Evolutionary conservation across 495 filamentous ascomycete genomes (phyloP).

Genomic region (Tuber brumale): DNA sequence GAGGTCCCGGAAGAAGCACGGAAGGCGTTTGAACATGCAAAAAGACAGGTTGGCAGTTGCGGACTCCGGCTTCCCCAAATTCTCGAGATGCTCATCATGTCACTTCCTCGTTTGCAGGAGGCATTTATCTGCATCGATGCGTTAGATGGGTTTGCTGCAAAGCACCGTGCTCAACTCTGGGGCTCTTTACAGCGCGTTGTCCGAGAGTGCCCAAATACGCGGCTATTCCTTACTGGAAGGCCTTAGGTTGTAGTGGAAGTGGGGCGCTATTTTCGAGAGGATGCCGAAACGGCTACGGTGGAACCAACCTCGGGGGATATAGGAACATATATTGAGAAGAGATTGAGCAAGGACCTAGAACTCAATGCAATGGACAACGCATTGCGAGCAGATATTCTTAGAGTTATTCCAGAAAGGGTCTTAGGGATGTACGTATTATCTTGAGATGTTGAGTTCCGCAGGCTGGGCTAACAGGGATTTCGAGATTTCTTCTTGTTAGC

Average conservation of each 20-base stretch:
- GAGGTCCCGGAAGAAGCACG: neutral
- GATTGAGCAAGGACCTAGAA: neutral
- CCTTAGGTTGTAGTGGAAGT: no score
- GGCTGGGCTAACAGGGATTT: neutral
- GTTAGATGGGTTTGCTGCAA: neutral
- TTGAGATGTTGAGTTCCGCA: neutral
- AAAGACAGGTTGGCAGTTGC: neutral
- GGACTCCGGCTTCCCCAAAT: neutral
- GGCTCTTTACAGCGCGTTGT: neutral
- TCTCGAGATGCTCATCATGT: neutral
- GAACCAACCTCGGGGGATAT: neutral
- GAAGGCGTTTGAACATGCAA: neutral
- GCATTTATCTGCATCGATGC: neutral
- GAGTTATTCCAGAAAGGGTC: neutral
- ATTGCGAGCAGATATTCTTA: neutral
- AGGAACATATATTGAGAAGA: neutral
- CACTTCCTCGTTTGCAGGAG: neutral
- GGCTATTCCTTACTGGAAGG: neutral
- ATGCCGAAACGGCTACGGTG: no score
- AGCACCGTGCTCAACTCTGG: no score
- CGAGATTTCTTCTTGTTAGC: neutral
- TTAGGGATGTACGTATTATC: neutral
- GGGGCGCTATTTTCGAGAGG: no score
- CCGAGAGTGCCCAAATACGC: neutral
- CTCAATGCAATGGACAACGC: neutral